Percentiles rank a stretch among this genome's conserved stretches.
Evolutionary conservation across 2,329 filamentous ascomycete genomes (phyloP).

Genomic region (Emydomyces testavorans): DNA sequence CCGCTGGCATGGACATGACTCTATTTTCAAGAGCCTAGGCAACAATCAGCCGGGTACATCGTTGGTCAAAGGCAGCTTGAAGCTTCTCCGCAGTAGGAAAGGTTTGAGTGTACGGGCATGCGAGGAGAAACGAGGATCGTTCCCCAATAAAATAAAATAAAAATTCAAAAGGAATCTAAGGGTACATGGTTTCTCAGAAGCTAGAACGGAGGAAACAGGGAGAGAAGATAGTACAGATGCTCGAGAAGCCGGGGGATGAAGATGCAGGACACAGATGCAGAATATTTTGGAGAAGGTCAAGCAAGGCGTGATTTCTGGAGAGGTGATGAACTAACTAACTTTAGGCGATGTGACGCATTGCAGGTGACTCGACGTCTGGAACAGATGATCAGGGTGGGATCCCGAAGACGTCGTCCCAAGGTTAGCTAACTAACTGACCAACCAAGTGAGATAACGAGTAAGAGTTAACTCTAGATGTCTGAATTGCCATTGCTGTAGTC

Average conservation of each 20-base stretch:
- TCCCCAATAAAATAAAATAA: neutral
- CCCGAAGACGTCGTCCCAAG: conserved; percentile 7
- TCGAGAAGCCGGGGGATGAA: neutral
- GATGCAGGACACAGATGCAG: neutral
- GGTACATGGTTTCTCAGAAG: too few species aligned
- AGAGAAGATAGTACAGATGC: neutral
- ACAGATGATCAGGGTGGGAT: conserved; percentile 12
- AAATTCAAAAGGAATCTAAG: too few species aligned
- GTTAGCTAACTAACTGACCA: neutral
- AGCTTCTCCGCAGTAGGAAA: conserved; percentile 3
- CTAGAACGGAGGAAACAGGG: neutral
- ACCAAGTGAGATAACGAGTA: neutral
- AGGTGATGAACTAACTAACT: too few species aligned
- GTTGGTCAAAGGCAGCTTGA: neutral
- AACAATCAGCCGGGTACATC: neutral
- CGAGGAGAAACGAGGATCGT: neutral
- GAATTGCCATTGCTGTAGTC: too few species aligned
- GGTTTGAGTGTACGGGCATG: neutral
- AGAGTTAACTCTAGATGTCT: neutral
- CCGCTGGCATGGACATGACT: neutral
- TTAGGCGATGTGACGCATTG: conserved; percentile 33
- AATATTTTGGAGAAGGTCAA: neutral
- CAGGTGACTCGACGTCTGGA: conserved; percentile 30
- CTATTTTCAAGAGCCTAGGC: neutral
- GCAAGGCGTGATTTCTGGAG: conserved; percentile 8